Percentiles rank a stretch among this genome's conserved stretches.
These are phyloP conservation scores for Coniferiporia weirii DNA, from an alignment of 1,284 basidiomycete species.

Conservation along the genomic window DNA sequence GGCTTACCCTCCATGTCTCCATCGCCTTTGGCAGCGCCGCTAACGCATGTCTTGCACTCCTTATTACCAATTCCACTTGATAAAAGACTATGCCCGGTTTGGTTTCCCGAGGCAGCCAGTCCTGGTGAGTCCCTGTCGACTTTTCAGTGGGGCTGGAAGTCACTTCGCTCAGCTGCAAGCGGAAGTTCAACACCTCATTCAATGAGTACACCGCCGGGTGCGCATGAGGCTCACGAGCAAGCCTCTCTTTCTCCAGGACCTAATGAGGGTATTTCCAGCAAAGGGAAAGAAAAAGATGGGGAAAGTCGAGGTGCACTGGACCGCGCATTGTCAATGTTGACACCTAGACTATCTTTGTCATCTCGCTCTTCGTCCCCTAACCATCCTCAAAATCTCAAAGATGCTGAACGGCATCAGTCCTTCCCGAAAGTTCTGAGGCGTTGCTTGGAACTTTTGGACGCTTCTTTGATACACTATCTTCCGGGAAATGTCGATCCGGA, in stretches of 20 bases:
- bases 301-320: constrained; percentile 45
- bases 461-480: constrained; percentile 58
- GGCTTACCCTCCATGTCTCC: constrained; percentile 53
- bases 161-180: not conserved
- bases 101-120: constrained; percentile 33
- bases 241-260: not conserved
- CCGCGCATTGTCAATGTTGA: constrained; percentile 53
- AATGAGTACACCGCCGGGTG: not conserved
- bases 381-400: constrained; percentile 5
- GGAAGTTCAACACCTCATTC: not conserved
- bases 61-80: constrained; percentile 67
- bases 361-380: constrained; percentile 45
- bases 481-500: constrained; percentile 62
- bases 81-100: constrained; percentile 46
- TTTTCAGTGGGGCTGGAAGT: not conserved
- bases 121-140: not conserved
- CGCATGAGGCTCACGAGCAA: not conserved
- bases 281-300: constrained; percentile 14
- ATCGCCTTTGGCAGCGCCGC: constrained; percentile 56
- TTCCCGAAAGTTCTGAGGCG: constrained; percentile 52
- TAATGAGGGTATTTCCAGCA: not conserved
- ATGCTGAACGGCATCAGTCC: not conserved
- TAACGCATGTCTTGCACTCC: constrained; percentile 70
- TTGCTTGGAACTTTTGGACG: constrained; percentile 61
- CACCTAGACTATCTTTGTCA: constrained; percentile 51